Conservation (phyloP, 2,329 filamentous ascomycete genomes). For the Periconia sp. region DNA sequence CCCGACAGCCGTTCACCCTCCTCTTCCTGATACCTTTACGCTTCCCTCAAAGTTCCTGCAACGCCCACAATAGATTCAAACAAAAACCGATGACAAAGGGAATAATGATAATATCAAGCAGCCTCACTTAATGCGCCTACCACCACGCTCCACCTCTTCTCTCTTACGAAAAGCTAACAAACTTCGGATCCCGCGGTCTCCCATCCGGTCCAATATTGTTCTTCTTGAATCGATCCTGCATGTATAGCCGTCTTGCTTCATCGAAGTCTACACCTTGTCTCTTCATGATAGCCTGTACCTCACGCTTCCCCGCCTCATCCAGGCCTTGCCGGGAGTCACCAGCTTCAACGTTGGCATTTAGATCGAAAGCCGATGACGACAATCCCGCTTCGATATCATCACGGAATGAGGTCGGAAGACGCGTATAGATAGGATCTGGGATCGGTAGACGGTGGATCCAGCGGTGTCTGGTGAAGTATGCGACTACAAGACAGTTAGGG, state of each 20-base stretch:
- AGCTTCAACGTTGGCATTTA: constrained; percentile 77
- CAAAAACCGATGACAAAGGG: too few relatives aligned
- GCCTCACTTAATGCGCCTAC: too few relatives aligned
- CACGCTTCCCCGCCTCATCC: constrained; percentile 78
- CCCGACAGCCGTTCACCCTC: too few relatives aligned
- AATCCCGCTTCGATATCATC: constrained; percentile 89
- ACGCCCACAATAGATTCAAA: too few relatives aligned
- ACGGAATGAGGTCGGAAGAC: constrained; percentile 77
- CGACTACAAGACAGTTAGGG: constrained; percentile 52
- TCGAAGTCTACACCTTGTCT: constrained; percentile 82
- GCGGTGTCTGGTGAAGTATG: constrained; percentile 79
- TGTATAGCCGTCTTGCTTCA: constrained; percentile 84
- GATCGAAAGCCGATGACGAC: constrained; percentile 81
- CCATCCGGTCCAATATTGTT: constrained; percentile 91
- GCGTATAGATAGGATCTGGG: constrained; percentile 73
- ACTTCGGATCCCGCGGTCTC: constrained; percentile 87
- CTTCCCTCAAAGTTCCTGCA: too few relatives aligned
- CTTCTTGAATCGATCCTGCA: constrained; percentile 83
- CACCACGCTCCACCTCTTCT: not conserved
- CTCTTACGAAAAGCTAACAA: constrained; percentile 79
- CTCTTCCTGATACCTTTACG: too few relatives aligned
- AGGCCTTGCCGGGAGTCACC: constrained; percentile 82
- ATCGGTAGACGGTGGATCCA: constrained; percentile 76
- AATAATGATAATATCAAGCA: too few relatives aligned
- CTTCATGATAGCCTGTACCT: constrained; percentile 92